phyloP scores from a whole-genome alignment of 163 green algal genomes.

The Prototheca wickerhamii region DNA sequence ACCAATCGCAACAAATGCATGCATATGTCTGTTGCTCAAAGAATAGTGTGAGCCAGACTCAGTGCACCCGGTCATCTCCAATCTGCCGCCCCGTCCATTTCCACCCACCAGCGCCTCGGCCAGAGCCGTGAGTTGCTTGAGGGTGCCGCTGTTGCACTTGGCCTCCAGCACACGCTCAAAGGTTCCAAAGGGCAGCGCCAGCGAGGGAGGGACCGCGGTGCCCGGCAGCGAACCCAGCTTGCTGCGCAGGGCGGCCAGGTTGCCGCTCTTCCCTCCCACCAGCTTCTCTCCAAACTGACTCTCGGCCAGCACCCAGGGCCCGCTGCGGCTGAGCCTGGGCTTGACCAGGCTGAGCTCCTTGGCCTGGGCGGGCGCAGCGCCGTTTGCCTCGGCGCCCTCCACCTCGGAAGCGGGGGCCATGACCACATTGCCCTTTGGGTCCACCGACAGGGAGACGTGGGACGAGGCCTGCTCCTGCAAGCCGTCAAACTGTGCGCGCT shows the following conservation, averaged over 20 bases:
- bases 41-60: too few species aligned
- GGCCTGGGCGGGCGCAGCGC: too few species aligned
- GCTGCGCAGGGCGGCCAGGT: slow-evolving; percentile 46
- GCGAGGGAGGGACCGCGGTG: slow-evolving; percentile 48
- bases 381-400: too few species aligned
- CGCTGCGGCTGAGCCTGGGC: slow-evolving; percentile 12
- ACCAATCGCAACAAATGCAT: too few species aligned
- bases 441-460: neutral
- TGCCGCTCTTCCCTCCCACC: slow-evolving; percentile 70
- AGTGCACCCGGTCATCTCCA: too few species aligned
- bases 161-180: slow-evolving; percentile 64
- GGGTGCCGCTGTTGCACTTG: slow-evolving; percentile 16
- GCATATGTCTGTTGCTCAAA: too few species aligned
- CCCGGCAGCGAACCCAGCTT: slow-evolving; percentile 28
- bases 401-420: too few species aligned
- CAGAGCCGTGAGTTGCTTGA: slow-evolving; percentile 2
- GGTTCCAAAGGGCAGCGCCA: slow-evolving; percentile 75
- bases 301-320: slow-evolving; percentile 45
- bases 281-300: slow-evolving; percentile 38
- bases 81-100: too few species aligned
- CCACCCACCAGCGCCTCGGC: slow-evolving; percentile 9
- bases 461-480: slow-evolving; percentile 2
- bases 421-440: neutral
- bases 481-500: slow-evolving; percentile 26
- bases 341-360: too few species aligned